Percentiles rank a stretch among this genome's conserved stretches.
Evolutionary conservation across 345 rosid species (phyloP).

Genomic region (Noccaea bulbosa): DNA sequence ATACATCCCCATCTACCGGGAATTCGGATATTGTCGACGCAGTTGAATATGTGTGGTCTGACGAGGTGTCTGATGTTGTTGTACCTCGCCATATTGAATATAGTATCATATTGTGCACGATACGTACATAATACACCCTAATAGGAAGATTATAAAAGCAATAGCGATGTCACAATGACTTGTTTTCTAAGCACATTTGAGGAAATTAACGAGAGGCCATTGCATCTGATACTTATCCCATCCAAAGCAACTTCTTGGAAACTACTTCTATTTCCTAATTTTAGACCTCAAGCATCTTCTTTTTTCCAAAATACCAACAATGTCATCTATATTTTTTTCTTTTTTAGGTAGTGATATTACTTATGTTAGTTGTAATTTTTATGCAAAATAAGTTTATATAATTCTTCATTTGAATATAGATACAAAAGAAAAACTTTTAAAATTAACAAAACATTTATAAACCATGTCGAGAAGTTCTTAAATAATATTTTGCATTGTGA

Average conservation of each 20-base stretch:
- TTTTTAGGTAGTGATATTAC: neutral
- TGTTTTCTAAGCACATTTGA: constrained; percentile 10
- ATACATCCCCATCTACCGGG: too few relatives aligned
- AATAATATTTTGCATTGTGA: neutral
- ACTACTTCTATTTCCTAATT: constrained; percentile 25
- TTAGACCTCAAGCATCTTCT: constrained; percentile 16
- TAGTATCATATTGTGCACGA: too few relatives aligned
- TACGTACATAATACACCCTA: too few relatives aligned
- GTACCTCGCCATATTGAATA: too few relatives aligned
- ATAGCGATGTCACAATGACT: constrained; percentile 6
- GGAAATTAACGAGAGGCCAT: constrained; percentile 30
- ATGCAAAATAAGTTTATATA: neutral
- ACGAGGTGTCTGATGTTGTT: too few relatives aligned
- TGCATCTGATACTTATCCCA: constrained; percentile 13
- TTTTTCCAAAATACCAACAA: neutral
- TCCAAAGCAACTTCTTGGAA: constrained; percentile 16
- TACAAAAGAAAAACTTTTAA: neutral
- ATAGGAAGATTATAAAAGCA: neutral
- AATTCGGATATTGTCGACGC: too few relatives aligned
- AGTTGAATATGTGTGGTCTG: too few relatives aligned
- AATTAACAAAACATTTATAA: neutral
- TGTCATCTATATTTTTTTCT: neutral
- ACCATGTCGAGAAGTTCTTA: neutral
- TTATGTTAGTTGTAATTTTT: neutral
- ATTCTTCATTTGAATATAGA: neutral